These are phyloP conservation scores for Wallacemonas sp. DNA, from an alignment of 208 protist species.

Conservation along the genomic window DNA sequence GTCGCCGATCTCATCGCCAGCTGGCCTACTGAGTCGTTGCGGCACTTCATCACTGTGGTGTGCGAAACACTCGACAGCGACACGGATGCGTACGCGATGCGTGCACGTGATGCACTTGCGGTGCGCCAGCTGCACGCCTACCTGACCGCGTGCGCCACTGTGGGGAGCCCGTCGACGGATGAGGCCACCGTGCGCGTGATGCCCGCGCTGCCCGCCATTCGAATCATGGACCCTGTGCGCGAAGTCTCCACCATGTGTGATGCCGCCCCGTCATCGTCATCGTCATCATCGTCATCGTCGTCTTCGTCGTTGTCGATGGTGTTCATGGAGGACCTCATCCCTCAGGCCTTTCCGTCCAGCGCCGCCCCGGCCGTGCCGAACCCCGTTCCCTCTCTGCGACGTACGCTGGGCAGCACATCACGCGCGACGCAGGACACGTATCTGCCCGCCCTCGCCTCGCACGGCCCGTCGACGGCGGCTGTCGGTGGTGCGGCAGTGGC, in stretches of 20 bases:
- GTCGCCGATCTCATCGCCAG: conserved; percentile 4
- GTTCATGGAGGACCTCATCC: conserved; percentile 1
- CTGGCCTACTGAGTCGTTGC: background rate
- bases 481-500: too few relatives aligned
- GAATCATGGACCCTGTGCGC: background rate
- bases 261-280: background rate
- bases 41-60: background rate
- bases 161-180: too few relatives aligned
- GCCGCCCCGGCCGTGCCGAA: background rate
- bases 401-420: conserved; percentile 9
- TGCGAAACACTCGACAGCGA: background rate
- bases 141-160: background rate
- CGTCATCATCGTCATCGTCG: background rate
- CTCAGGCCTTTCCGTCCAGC: background rate
- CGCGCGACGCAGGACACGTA: background rate
- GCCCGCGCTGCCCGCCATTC: background rate
- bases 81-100: background rate
- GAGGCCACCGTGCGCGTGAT: too few relatives aligned
- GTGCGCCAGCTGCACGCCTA: background rate
- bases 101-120: background rate
- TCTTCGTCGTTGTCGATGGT: background rate
- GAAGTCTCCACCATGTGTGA: background rate
- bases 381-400: background rate
- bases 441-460: too few relatives aligned
- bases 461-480: too few relatives aligned